A percentile compares a stretch with the other conserved stretches of the same genome.
These are phyloP conservation scores for Tricholoma furcatifolium DNA, from an alignment of 768 basidiomycete genomes.

Conservation along the genomic window DNA sequence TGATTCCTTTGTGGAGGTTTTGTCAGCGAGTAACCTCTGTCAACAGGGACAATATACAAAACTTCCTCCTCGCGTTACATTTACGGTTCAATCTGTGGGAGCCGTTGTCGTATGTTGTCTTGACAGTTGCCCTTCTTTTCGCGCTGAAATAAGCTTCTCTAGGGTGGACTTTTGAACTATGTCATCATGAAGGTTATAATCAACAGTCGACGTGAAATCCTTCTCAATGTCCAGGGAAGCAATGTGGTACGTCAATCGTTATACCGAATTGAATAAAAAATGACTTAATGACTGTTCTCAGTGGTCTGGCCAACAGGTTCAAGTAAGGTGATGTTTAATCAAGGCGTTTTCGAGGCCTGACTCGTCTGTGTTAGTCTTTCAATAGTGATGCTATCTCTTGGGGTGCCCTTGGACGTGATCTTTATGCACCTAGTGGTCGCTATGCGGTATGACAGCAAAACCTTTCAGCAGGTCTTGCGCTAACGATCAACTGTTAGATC, in stretches of 20 bases:
- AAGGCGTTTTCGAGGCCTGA: not conserved
- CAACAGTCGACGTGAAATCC: conserved; percentile 41
- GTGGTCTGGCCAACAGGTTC: conserved; percentile 46
- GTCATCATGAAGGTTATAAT: conserved; percentile 61
- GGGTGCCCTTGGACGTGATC: conserved; percentile 51
- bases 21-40: not conserved
- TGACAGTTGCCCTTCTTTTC: not conserved
- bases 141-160: not conserved
- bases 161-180: conserved; percentile 41
- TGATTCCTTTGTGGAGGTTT: not conserved
- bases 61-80: conserved; percentile 63
- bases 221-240: conserved; percentile 50
- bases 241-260: conserved; percentile 39
- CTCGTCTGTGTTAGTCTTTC: conserved; percentile 24
- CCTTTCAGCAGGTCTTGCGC: conserved; percentile 9
- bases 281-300: conserved; percentile 18
- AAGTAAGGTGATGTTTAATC: conserved; percentile 15
- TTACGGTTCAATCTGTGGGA: conserved; percentile 56
- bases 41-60: conserved; percentile 45
- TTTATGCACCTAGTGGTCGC: conserved; percentile 44
- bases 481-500: conserved; percentile 26
- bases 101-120: conserved; percentile 46
- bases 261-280: not conserved
- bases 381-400: conserved; percentile 54
- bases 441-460: conserved; percentile 36